Evolutionary conservation across 345 rosid genomes (phyloP).

Genomic region (Eucalyptus sp.): DNA sequence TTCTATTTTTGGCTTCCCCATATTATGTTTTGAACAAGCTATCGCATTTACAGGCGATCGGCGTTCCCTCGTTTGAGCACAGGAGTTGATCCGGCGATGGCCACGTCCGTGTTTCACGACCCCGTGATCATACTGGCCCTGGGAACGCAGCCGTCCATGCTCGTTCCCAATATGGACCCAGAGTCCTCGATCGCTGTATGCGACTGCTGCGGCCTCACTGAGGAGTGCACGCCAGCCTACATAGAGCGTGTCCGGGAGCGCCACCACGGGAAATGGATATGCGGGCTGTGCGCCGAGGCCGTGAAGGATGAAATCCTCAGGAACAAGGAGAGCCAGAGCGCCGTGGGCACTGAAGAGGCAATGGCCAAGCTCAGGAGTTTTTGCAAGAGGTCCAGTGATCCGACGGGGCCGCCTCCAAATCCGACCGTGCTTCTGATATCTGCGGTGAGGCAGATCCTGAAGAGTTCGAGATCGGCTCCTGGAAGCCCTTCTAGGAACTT

Average conservation of each 20-base stretch:
- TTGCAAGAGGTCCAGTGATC: background rate
- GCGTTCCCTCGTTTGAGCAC: background rate
- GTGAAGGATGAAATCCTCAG: constrained; percentile 14
- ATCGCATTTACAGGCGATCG: background rate
- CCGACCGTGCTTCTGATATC: background rate
- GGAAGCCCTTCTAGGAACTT: background rate
- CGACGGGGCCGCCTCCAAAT: background rate
- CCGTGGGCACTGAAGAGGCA: constrained; percentile 11
- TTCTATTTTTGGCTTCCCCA: background rate
- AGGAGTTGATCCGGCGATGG: background rate
- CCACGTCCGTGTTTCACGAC: background rate
- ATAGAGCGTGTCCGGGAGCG: constrained; percentile 4
- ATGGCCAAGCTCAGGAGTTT: constrained; percentile 12
- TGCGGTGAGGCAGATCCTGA: constrained; percentile 1
- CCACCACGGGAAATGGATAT: constrained; percentile 4
- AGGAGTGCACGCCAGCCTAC: constrained; percentile 26
- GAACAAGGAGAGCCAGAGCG: constrained; percentile 5
- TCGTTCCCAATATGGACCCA: background rate
- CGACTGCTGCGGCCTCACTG: constrained; percentile 22
- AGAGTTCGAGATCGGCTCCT: background rate
- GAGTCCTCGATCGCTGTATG: background rate
- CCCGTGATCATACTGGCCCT: background rate
- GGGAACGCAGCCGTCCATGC: background rate
- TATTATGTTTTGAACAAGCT: background rate
- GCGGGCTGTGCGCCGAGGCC: constrained; percentile 29